phyloP scores from a whole-genome alignment of 441 rosid species.

The Erodium trifolium region DNA sequence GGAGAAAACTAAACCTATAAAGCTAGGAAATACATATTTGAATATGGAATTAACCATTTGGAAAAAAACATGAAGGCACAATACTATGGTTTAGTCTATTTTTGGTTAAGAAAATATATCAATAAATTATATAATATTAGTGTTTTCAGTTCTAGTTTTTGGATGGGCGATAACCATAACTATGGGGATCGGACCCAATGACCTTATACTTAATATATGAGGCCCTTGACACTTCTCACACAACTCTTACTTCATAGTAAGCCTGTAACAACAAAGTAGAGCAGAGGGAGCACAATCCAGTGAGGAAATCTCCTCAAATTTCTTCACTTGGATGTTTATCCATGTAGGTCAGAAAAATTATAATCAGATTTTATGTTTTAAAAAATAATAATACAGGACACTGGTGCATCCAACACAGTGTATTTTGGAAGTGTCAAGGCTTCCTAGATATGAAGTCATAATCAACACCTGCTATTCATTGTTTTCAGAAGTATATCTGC shows the following conservation, averaged over 20 bases:
- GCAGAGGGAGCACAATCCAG: not conserved
- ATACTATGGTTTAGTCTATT: not conserved
- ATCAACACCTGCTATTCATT: not conserved
- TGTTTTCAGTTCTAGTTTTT: too few species aligned
- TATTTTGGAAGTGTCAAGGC: not conserved
- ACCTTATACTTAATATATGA: not conserved
- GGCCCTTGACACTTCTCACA: not conserved
- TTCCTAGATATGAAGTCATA: not conserved
- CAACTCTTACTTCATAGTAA: not conserved
- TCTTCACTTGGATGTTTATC: not conserved
- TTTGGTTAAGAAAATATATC: not conserved
- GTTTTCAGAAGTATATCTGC: slow-evolving; percentile 1
- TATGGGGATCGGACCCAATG: not conserved
- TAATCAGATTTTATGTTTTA: too few species aligned
- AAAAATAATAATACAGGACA: not conserved
- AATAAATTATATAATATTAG: too few species aligned
- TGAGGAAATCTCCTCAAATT: not conserved
- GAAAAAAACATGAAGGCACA: not conserved
- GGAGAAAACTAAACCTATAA: not conserved
- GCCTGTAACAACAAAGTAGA: not conserved
- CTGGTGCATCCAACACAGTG: not conserved
- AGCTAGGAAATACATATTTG: not conserved
- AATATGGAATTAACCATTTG: not conserved
- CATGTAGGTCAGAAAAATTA: not conserved
- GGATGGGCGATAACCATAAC: not conserved